Conservation (phyloP, 2,329 filamentous ascomycete species). For the Hirsutella rhossiliensis region DNA sequence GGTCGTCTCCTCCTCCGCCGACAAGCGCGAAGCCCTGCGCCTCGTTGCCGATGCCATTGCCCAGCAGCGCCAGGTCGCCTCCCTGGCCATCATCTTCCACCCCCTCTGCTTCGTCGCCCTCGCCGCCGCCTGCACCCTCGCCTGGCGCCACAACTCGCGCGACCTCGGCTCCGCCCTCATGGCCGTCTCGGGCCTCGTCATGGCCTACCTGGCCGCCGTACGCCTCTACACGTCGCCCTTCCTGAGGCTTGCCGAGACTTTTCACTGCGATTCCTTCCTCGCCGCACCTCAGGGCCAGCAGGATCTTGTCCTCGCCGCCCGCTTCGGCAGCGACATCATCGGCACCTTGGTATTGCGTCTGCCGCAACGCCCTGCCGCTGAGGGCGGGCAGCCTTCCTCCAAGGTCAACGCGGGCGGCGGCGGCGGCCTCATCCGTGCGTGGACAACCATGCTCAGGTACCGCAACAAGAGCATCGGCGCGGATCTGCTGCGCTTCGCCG, state of each 20-base stretch:
- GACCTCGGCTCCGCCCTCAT: constrained; percentile 43
- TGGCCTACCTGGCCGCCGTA: constrained; percentile 49
- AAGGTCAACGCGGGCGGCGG: constrained; percentile 37
- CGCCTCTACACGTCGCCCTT: constrained; percentile 51
- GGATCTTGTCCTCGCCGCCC: constrained; percentile 49
- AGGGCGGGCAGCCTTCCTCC: constrained; percentile 1
- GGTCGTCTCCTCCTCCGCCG: constrained; percentile 35
- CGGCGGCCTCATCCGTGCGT: constrained; percentile 60
- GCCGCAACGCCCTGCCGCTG: constrained; percentile 15
- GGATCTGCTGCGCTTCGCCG: constrained; percentile 60
- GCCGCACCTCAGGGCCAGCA: constrained; percentile 15
- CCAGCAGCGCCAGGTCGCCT: constrained; percentile 63
- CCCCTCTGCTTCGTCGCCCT: constrained; percentile 37
- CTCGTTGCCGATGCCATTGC: constrained; percentile 72
- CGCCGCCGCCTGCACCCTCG: constrained; percentile 21
- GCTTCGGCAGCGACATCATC: constrained; percentile 55
- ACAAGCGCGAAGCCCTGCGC: constrained; percentile 55
- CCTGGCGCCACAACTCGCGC: constrained; percentile 25
- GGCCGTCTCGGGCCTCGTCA: constrained; percentile 46
- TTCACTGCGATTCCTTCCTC: constrained; percentile 52
- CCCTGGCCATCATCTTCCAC: constrained; percentile 51
- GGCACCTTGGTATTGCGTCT: constrained; percentile 57
- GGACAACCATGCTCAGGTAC: constrained; percentile 65
- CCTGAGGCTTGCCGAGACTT: constrained; percentile 46
- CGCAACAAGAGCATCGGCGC: constrained; percentile 58